Conservation (phyloP, 2,329 filamentous ascomycete genomes). For the Fusarium siculi region DNA sequence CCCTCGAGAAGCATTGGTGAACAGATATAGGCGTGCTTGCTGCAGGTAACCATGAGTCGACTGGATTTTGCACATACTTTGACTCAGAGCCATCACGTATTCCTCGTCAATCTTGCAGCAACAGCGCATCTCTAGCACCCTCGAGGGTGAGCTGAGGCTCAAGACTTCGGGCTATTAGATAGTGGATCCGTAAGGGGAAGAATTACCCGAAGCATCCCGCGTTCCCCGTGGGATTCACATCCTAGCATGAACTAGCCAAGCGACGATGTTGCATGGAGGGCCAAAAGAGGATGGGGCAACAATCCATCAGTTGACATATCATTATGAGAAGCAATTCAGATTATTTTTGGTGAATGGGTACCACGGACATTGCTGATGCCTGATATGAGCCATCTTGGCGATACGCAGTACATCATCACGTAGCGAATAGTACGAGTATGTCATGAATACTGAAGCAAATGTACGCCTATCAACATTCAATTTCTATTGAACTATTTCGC, state of each 20-base stretch:
- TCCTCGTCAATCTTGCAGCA: no score
- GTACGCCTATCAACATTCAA: no score
- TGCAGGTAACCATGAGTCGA: rapidly evolving
- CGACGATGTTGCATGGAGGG: neutral
- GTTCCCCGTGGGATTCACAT: neutral
- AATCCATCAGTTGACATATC: neutral
- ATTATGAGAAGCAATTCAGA: rapidly evolving
- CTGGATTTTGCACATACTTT: neutral
- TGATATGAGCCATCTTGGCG: rapidly evolving
- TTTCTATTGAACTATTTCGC: rapidly evolving
- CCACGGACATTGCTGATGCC: rapidly evolving
- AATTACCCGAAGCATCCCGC: no score
- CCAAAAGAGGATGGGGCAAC: neutral
- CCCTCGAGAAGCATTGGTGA: no score
- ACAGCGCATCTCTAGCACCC: no score
- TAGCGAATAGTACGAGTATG: neutral
- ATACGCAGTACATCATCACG: rapidly evolving
- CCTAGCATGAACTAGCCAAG: neutral
- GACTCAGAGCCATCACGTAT: neutral
- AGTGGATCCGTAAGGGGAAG: no score
- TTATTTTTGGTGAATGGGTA: rapidly evolving
- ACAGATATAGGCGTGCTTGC: no score
- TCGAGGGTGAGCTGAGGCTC: no score
- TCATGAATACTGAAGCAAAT: no score
- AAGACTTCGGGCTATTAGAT: no score